Conservation (phyloP, 805 yeast genomes). For the Sugiyamaella smithiae region DNA sequence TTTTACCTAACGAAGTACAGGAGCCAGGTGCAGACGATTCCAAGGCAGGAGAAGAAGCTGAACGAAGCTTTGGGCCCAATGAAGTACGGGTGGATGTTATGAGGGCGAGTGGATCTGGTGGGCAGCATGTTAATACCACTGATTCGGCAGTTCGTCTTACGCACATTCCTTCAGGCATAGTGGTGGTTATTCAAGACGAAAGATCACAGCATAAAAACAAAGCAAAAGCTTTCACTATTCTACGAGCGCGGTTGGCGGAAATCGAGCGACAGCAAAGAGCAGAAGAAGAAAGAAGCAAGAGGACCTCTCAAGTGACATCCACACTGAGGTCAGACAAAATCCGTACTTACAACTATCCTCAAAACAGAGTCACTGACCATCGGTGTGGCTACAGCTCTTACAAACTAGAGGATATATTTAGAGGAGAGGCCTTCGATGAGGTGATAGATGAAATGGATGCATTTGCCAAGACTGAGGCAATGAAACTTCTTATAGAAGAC, state of each 20-base stretch:
- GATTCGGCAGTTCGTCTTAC: slow-evolving; percentile 94
- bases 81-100: slow-evolving; percentile 94
- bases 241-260: slow-evolving; percentile 83
- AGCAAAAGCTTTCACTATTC: slow-evolving; percentile 82
- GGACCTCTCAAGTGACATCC: slow-evolving; percentile 81
- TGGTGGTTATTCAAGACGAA: slow-evolving; percentile 89
- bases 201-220: slow-evolving; percentile 92
- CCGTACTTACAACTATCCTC: slow-evolving; percentile 90
- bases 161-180: slow-evolving; percentile 87
- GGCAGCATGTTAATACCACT: slow-evolving; percentile 96
- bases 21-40: slow-evolving; percentile 39
- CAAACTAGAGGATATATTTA: slow-evolving; percentile 65
- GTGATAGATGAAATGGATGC: slow-evolving; percentile 52
- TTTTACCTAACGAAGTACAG: slow-evolving; percentile 61
- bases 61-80: slow-evolving; percentile 73
- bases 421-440: slow-evolving; percentile 56
- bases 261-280: slow-evolving; percentile 63
- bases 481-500: slow-evolving; percentile 38
- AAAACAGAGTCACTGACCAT: slow-evolving; percentile 91
- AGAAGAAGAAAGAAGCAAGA: slow-evolving; percentile 58
- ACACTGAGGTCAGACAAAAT: slow-evolving; percentile 92
- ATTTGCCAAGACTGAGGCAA: slow-evolving; percentile 45
- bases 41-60: slow-evolving; percentile 47
- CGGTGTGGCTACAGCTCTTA: slow-evolving; percentile 79
- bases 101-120: slow-evolving; percentile 97